Evolutionary conservation across 73 alveolate species (phyloP).

Genomic region (Stentor coeruleus): DNA sequence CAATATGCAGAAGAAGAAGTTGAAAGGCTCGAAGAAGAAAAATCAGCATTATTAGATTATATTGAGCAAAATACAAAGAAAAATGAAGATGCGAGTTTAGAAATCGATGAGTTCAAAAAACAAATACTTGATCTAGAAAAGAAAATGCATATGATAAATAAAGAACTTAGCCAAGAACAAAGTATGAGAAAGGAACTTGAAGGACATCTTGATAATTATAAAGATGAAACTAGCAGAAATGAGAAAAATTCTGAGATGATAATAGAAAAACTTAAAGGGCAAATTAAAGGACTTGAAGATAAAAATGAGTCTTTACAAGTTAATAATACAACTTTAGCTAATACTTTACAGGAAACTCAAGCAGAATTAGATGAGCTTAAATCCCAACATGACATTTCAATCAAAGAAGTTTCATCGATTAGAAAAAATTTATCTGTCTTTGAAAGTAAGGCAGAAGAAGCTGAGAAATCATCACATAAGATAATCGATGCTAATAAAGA

Average conservation of each 20-base stretch:
- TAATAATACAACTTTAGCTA: slow-evolving; percentile 1
- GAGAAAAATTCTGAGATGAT: not conserved
- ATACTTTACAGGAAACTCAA: slow-evolving; percentile 15
- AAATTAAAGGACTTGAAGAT: not conserved
- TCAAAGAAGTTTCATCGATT: not conserved
- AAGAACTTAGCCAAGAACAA: not conserved
- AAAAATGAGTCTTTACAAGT: slow-evolving; percentile 10
- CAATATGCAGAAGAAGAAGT: slow-evolving; percentile 21
- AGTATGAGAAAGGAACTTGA: not conserved
- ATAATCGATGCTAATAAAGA: not conserved
- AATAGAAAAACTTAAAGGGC: not conserved
- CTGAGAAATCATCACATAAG: not conserved
- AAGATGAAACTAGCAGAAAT: not conserved
- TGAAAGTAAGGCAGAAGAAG: not conserved
- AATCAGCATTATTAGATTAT: slow-evolving; percentile 9
- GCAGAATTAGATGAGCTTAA: not conserved
- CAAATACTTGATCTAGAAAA: not conserved
- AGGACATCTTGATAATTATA: not conserved
- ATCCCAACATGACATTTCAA: not conserved
- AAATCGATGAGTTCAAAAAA: not conserved
- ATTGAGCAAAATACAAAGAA: not conserved
- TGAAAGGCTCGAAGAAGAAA: slow-evolving; percentile 21
- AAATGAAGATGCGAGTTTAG: slow-evolving; percentile 5
- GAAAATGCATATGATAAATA: not conserved
- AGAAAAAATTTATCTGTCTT: not conserved